These are phyloP conservation scores for Euphrasia arctica DNA, from an alignment of 305 asterid species.

Conservation along the genomic window DNA sequence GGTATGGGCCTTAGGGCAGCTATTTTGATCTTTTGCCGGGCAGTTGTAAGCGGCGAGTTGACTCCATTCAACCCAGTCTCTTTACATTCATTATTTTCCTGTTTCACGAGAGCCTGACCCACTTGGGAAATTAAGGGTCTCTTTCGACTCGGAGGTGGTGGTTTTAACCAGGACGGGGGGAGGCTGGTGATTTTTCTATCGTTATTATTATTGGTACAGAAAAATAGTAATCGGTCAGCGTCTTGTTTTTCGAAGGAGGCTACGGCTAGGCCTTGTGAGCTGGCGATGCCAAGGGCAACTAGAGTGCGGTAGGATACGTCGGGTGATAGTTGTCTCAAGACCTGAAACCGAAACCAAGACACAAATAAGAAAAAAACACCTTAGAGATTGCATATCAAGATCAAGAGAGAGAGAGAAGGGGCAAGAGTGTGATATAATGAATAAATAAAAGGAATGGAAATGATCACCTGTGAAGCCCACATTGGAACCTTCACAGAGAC, in stretches of 20 bases:
- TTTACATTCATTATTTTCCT: slow-evolving; percentile 39
- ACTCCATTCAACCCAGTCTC: slow-evolving; percentile 45
- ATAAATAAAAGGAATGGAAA: not conserved
- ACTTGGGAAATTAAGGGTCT: slow-evolving; percentile 41
- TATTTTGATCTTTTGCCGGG: slow-evolving; percentile 52
- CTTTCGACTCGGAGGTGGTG: slow-evolving; percentile 85
- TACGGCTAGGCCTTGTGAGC: slow-evolving; percentile 85
- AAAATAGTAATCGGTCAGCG: slow-evolving; percentile 75
- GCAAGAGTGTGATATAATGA: not conserved
- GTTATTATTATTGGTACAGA: slow-evolving; percentile 40
- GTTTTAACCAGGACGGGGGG: slow-evolving; percentile 40
- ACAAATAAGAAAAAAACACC: not conserved
- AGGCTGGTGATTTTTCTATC: slow-evolving; percentile 38
- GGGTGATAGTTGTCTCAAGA: slow-evolving; percentile 90
- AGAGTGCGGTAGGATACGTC: slow-evolving; percentile 82
- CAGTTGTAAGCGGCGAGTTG: slow-evolving; percentile 30
- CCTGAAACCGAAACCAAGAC: slow-evolving; percentile 40
- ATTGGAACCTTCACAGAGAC: slow-evolving; percentile 80
- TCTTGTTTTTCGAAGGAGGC: slow-evolving; percentile 91
- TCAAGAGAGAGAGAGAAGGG: not conserved
- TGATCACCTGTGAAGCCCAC: slow-evolving; percentile 92
- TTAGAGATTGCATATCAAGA: not conserved
- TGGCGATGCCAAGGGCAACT: slow-evolving; percentile 89
- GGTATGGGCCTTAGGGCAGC: slow-evolving; percentile 97
- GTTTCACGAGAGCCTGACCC: slow-evolving; percentile 32